Evolutionary conservation across 208 protist species (phyloP), one percentile per base, ranked within the genome.

Genomic region (Herpetomonas tarakana): DNA sequence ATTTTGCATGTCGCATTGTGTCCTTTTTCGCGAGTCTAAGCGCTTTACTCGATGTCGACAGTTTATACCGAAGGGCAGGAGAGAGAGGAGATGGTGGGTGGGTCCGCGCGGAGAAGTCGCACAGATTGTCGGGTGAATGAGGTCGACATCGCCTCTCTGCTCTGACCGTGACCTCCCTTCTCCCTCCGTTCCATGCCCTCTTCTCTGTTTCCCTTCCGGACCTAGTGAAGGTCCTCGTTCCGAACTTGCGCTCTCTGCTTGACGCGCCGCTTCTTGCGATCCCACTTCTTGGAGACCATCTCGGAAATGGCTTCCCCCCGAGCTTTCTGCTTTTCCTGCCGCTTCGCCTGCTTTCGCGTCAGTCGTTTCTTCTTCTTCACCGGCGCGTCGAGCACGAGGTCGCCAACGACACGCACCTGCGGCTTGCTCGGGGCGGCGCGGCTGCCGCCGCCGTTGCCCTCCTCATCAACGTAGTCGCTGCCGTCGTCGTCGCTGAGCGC

Each of bases 241-340:
- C 89, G 80, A 50, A 88, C 79, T 58, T 93, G 86, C 2, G 89
- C 89, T 30, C 89, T 69, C n/a, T 84, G 57, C 81, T 93, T 95
- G 30, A 95, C 73, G 22, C 89, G 74, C n/a, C 69, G 58, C 61
- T 90, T 92, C 71, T 95, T 95, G n/a, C 55, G 52, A 11, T 76
- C 71, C 75, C 67, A 88, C 61, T 93, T 95, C 29, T 80, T 78
- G 0, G 58, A 71, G 11, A 93, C 56, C 29, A 58, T 62, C 21
- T 77, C 85, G 29, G 53, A 67, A 29, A 95, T 56, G 27, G 81
- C 83, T 11, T 61, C 49, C 3, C 89, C 85, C 24, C 76, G 71
- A 22, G 88, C 83, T 6, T 75, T 52, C 52, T 65, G 62, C 61
- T 85, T 84, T 45, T 81, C 78, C 55, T 84, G 81, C 2, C 89